Evolutionary conservation across 805 yeast species (phyloP).

Genomic region (Schwanniomyces vanrijiae): DNA sequence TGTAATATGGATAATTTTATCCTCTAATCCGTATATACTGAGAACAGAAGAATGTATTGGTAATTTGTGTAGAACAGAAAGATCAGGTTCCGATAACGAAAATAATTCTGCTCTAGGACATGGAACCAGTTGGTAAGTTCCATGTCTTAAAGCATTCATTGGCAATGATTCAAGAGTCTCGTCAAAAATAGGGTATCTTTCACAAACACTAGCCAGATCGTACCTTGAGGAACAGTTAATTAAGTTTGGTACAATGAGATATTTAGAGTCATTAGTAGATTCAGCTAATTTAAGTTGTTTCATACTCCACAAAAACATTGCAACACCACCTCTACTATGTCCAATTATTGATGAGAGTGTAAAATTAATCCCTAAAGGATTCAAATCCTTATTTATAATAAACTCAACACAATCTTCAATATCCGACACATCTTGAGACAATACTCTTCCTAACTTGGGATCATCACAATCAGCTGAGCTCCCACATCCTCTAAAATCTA

Average conservation of each 20-base stretch:
- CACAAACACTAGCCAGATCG: constrained; percentile 46
- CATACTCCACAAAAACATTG: constrained; percentile 72
- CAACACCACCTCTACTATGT: constrained; percentile 80
- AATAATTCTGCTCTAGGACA: constrained; percentile 52
- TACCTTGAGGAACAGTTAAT: constrained; percentile 76
- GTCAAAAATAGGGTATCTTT: constrained; percentile 30
- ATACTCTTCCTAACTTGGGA: constrained; percentile 48
- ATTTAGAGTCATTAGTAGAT: constrained; percentile 24
- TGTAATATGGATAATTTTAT: constrained; percentile 60
- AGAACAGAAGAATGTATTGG: constrained; percentile 52
- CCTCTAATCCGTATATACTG: constrained; percentile 71
- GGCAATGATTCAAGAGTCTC: constrained; percentile 18
- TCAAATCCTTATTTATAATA: constrained; percentile 22
- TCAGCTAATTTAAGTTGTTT: constrained; percentile 38
- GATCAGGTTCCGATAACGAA: constrained; percentile 50
- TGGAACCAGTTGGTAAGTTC: constrained; percentile 41
- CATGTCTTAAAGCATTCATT: constrained; percentile 43
- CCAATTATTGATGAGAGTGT: constrained; percentile 60
- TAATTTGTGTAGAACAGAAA: constrained; percentile 40
- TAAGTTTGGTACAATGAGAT: constrained; percentile 57
- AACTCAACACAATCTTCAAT: constrained; percentile 42
- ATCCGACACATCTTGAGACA: constrained; percentile 70
- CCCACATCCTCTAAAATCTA: constrained; percentile 88
- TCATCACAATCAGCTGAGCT: constrained; percentile 56
- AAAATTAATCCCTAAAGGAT: constrained; percentile 43